Evolutionary conservation across 1,139 yeast species (phyloP).

Genomic region (Taphrina sp.): DNA sequence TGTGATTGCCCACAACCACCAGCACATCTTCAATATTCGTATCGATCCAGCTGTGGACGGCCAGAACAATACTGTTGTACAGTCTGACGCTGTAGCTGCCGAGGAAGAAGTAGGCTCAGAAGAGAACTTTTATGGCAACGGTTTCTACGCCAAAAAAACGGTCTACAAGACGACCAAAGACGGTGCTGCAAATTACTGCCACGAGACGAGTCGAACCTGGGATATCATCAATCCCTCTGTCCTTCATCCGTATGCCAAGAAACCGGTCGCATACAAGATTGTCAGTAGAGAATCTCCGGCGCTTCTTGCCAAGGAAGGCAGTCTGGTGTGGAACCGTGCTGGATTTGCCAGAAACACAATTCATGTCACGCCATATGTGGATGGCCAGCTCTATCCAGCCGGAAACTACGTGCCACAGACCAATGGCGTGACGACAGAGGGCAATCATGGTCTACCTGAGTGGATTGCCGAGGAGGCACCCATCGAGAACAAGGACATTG

Average conservation of each 20-base stretch:
- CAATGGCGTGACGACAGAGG: slow-evolving; percentile 59
- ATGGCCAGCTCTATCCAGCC: slow-evolving; percentile 68
- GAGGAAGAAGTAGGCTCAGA: slow-evolving; percentile 61
- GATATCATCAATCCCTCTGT: slow-evolving; percentile 71
- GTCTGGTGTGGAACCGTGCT: slow-evolving; percentile 75
- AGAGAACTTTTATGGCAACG: slow-evolving; percentile 74
- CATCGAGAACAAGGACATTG: slow-evolving; percentile 66
- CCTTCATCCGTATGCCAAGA: slow-evolving; percentile 65
- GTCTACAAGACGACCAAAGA: slow-evolving; percentile 66
- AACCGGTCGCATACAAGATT: slow-evolving; percentile 72
- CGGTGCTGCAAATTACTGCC: slow-evolving; percentile 62
- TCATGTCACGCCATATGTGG: slow-evolving; percentile 65
- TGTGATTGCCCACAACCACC: slow-evolving; percentile 81
- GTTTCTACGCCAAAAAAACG: slow-evolving; percentile 62
- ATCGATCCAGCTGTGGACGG: slow-evolving; percentile 80
- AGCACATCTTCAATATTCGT: slow-evolving; percentile 77
- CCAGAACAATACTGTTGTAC: slow-evolving; percentile 69
- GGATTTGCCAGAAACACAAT: slow-evolving; percentile 72
- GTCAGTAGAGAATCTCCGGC: slow-evolving; percentile 76
- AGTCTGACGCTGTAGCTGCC: slow-evolving; percentile 62
- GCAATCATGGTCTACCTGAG: slow-evolving; percentile 64
- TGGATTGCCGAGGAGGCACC: slow-evolving; percentile 66
- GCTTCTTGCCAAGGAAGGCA: slow-evolving; percentile 68
- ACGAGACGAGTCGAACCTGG: slow-evolving; percentile 70
- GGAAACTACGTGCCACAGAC: slow-evolving; percentile 79